Percentiles rank a stretch among this genome's conserved stretches.
Conservation (phyloP, 108 stramenopile species). For the Skeletonema tropicum region DNA sequence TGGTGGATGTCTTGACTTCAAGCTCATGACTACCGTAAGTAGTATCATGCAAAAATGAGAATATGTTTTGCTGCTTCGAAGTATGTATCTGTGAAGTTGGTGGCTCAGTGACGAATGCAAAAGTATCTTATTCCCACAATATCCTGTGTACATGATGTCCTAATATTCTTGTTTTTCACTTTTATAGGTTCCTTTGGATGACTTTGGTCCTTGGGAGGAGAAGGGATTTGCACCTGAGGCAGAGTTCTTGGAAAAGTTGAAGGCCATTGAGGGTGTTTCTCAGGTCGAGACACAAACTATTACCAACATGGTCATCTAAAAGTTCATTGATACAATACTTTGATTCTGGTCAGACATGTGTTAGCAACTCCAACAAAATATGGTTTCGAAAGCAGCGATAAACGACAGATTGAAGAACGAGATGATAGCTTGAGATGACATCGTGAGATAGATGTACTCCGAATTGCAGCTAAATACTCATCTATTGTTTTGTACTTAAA, state of each 20-base stretch:
- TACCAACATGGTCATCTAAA: constrained; percentile 80
- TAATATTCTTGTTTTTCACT: not conserved
- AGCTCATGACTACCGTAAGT: constrained; percentile 77
- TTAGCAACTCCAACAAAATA: no score
- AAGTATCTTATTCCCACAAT: not conserved
- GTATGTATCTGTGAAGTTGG: not conserved
- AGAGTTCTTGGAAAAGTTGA: constrained; percentile 83
- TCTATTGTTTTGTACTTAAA: not conserved
- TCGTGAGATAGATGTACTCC: not conserved
- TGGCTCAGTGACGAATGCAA: not conserved
- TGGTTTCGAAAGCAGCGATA: no score
- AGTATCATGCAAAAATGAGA: not conserved
- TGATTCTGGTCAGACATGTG: no score
- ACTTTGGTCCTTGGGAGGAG: constrained; percentile 86
- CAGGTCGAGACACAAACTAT: constrained; percentile 90
- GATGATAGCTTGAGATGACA: not conserved
- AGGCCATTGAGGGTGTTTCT: constrained; percentile 86
- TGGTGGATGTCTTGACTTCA: constrained; percentile 88
- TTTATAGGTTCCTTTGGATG: constrained; percentile 63
- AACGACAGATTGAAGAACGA: not conserved
- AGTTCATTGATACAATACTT: not conserved
- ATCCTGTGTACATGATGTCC: not conserved
- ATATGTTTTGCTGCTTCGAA: not conserved
- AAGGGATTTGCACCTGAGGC: constrained; percentile 76
- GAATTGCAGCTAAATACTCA: not conserved